A percentile compares a stretch with the other conserved stretches of the same genome.
phyloP scores from a whole-genome alignment of 495 filamentous ascomycete genomes.

The Beverwykella pulmonaria region DNA sequence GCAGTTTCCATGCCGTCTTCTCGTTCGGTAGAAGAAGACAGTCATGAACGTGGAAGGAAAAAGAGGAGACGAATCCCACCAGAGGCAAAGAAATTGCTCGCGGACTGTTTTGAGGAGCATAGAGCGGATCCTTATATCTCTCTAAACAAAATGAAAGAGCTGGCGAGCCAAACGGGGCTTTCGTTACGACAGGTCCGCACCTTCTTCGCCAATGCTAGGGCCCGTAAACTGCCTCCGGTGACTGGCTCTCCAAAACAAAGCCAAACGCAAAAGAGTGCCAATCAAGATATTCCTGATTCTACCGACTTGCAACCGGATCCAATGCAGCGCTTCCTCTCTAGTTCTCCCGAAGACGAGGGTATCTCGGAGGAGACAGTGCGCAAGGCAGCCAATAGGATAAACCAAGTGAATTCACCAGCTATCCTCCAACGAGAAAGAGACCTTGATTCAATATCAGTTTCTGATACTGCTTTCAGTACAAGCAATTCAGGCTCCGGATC shows the following conservation, averaged over 20 bases:
- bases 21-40: not conserved
- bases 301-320: constrained; percentile 14
- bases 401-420: not conserved
- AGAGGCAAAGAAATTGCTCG: constrained; percentile 23
- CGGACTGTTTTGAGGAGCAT: constrained; percentile 24
- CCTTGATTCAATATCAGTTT: constrained; percentile 19
- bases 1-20: not conserved
- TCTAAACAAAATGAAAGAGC: constrained; percentile 18
- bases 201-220: constrained; percentile 36
- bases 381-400: constrained; percentile 4
- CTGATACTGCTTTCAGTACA: constrained; percentile 16
- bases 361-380: constrained; percentile 28
- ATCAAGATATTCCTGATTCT: not conserved
- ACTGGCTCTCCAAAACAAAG: not conserved
- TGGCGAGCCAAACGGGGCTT: constrained; percentile 15
- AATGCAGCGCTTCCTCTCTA: constrained; percentile 35
- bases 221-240: constrained; percentile 22
- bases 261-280: not conserved
- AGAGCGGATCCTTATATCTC: constrained; percentile 28
- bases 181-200: constrained; percentile 27
- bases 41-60: constrained; percentile 16
- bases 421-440: not conserved
- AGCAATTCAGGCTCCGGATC: constrained; percentile 20
- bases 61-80: constrained; percentile 20
- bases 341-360: constrained; percentile 35